Evolutionary conservation across 1,284 basidiomycete genomes (phyloP).

Genomic region (Trichosporon sp.): DNA sequence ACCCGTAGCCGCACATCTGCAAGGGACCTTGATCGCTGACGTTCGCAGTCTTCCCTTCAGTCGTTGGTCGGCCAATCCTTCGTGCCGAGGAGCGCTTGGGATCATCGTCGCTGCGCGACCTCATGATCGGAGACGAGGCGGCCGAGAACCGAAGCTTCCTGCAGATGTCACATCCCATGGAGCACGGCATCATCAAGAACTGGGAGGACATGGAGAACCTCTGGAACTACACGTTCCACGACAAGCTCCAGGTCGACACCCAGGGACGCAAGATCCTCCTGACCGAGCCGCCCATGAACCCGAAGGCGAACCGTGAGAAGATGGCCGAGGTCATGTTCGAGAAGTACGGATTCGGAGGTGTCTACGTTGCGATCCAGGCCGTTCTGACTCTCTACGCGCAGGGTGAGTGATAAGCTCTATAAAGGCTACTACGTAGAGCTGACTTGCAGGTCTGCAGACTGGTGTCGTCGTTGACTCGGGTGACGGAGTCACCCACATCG

Average conservation of each 20-base stretch:
- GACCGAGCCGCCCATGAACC: conserved; percentile 99
- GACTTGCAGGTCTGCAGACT: conserved; percentile 75
- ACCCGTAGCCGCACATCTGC: not conserved
- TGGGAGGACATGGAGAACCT: conserved; percentile 99
- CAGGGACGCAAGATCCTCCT: conserved; percentile 83
- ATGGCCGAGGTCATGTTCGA: conserved; percentile 99
- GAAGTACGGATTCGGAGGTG: conserved; percentile 91
- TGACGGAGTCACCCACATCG: conserved; percentile 98
- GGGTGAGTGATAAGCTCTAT: conserved; percentile 55
- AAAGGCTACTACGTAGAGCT: not conserved
- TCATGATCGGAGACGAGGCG: conserved; percentile 97
- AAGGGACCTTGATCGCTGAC: not conserved
- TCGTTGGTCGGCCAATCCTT: conserved; percentile 92
- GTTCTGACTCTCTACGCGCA: conserved; percentile 97
- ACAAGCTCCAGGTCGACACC: conserved; percentile 87
- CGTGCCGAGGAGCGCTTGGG: conserved; percentile 93
- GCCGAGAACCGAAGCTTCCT: conserved; percentile 90
- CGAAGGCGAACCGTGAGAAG: conserved; percentile 80
- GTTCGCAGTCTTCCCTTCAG: conserved; percentile 80
- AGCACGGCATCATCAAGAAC: conserved; percentile 97
- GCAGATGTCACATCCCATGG: conserved; percentile 96
- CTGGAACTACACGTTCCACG: conserved; percentile 98
- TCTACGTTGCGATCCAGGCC: conserved; percentile 98
- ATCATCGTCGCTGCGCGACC: conserved; percentile 78
- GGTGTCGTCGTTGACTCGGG: conserved; percentile 98